A percentile compares a stretch with the other conserved stretches of the same genome.
These are phyloP conservation scores for Sequoia sempervirens DNA, from an alignment of 75 land plant genomes.

Conservation along the genomic window DNA sequence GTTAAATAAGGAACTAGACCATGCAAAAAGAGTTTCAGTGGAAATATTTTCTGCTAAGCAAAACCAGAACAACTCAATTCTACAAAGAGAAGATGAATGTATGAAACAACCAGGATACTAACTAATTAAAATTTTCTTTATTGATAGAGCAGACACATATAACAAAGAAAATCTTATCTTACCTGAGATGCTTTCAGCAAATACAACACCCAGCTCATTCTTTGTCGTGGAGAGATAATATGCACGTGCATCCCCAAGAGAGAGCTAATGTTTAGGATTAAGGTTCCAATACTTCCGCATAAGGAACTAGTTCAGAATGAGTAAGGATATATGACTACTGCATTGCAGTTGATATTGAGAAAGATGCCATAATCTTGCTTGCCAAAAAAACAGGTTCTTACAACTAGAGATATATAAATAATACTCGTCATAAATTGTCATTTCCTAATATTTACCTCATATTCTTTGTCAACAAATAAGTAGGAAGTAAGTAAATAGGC, in stretches of 20 bases:
- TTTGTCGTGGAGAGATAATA: conserved; percentile 92
- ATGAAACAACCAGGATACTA: not conserved
- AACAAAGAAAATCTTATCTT: conserved; percentile 1
- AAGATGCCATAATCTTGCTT: not conserved
- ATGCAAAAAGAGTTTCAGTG: not conserved
- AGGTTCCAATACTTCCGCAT: not conserved
- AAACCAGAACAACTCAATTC: not conserved
- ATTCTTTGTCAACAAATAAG: not conserved
- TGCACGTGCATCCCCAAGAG: conserved; percentile 98
- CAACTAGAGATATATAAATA: not conserved
- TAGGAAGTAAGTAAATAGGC: not conserved
- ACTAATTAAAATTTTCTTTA: not conserved
- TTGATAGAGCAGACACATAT: not conserved
- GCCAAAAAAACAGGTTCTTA: not conserved
- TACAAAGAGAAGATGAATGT: not conserved
- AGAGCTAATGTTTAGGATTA: conserved; percentile 40
- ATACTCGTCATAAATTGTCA: not conserved
- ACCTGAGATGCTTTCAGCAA: conserved; percentile 93
- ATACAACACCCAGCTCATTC: conserved; percentile 96
- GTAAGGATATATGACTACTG: not conserved
- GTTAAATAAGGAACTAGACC: conserved; percentile 1
- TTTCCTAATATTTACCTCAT: not conserved
- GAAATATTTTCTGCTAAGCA: not conserved
- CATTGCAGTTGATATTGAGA: not conserved
- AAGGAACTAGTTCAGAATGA: not conserved